These are phyloP conservation scores for Orbilia ellipsospora DNA, from an alignment of 2,329 filamentous ascomycete species.

Conservation along the genomic window DNA sequence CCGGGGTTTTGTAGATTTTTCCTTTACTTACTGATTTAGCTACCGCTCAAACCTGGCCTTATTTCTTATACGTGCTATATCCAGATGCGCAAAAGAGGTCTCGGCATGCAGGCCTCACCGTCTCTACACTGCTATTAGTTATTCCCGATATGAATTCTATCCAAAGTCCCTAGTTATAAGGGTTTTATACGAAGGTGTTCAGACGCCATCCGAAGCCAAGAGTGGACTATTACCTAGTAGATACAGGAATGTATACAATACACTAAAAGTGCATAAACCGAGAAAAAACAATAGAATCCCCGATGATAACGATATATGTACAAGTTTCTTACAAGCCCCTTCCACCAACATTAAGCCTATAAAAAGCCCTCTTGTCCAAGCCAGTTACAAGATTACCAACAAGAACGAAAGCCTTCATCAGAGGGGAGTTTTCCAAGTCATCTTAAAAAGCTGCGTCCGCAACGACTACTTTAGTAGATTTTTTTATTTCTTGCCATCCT, in stretches of 20 bases:
- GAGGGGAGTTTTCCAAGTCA: slow-evolving; percentile 36
- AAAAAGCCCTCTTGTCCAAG: background rate
- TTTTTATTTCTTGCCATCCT: slow-evolving; percentile 53
- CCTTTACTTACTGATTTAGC: too few relatives aligned
- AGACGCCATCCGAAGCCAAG: slow-evolving; percentile 26
- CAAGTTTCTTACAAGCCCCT: slow-evolving; percentile 25
- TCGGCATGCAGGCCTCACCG: too few relatives aligned
- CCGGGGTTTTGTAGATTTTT: background rate
- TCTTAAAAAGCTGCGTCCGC: background rate
- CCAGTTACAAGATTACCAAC: background rate
- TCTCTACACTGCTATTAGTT: too few relatives aligned
- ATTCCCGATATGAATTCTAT: too few relatives aligned
- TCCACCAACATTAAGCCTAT: background rate
- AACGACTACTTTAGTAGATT: background rate
- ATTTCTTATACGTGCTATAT: background rate
- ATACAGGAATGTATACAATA: slow-evolving; percentile 41
- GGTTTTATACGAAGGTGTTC: too few relatives aligned
- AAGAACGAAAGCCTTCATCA: slow-evolving; percentile 12
- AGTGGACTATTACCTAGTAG: slow-evolving; percentile 50
- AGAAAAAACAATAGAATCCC: background rate
- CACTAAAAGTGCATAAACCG: background rate
- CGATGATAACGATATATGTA: slow-evolving; percentile 42
- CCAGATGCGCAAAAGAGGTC: background rate
- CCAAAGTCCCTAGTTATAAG: too few relatives aligned
- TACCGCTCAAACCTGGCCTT: background rate